Conservation (phyloP, 2,329 filamentous ascomycete genomes). For the Cladosporium sp. region DNA sequence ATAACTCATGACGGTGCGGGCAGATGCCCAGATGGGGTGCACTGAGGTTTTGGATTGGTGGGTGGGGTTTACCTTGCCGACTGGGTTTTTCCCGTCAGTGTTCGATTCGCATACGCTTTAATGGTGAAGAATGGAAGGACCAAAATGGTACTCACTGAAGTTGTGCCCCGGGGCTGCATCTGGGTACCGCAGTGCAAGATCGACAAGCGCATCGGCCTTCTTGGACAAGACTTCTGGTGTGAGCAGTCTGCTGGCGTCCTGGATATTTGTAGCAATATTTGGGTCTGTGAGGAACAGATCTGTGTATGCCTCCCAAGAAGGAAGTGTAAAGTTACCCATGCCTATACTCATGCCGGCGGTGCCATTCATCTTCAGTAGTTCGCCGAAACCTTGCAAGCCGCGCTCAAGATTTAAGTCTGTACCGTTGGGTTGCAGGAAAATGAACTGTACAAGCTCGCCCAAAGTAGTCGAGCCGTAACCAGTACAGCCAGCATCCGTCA, state of each 20-base stretch:
- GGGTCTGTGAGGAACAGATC: background rate
- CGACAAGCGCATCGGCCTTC: background rate
- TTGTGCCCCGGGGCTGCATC: background rate
- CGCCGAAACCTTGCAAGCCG: background rate
- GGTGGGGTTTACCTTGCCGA: constrained; percentile 5
- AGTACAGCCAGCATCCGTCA: background rate
- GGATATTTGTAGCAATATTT: background rate
- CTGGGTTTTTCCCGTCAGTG: background rate
- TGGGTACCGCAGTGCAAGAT: background rate
- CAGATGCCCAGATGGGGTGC: background rate
- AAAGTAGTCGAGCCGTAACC: background rate
- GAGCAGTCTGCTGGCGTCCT: background rate
- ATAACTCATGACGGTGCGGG: constrained; percentile 1
- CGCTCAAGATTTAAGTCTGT: background rate
- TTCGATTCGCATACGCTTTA: background rate
- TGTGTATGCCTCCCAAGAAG: constrained; percentile 3
- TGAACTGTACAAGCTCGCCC: background rate
- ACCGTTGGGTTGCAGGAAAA: constrained; percentile 4
- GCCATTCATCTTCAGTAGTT: background rate
- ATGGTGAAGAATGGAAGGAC: background rate
- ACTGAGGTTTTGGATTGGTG: constrained; percentile 1
- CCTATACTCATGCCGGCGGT: background rate
- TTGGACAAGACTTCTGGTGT: background rate
- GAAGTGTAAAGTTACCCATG: background rate
- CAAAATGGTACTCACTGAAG: background rate